These are phyloP conservation scores for Leccinellum rugosiceps DNA, from an alignment of 768 basidiomycete species.

Conservation along the genomic window DNA sequence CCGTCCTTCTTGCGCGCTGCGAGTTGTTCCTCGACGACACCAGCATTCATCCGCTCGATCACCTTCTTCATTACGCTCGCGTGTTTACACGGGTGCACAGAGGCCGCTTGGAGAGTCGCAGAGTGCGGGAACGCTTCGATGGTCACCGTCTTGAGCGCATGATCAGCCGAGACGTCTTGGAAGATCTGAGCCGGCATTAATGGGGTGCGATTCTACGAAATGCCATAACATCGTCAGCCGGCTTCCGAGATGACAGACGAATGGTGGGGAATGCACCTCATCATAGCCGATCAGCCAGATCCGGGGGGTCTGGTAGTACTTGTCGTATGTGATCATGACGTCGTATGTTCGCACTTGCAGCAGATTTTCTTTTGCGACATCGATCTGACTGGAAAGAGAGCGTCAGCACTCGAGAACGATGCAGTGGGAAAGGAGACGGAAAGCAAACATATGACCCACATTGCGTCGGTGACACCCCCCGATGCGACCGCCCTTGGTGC, in stretches of 20 bases:
- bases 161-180: conserved; percentile 96
- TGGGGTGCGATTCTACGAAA: conserved; percentile 74
- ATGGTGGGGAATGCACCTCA: conserved; percentile 55
- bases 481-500: conserved; percentile 45
- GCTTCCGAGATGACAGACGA: background rate
- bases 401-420: background rate
- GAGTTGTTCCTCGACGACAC: conserved; percentile 79
- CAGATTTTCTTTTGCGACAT: conserved; percentile 75
- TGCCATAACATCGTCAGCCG: background rate
- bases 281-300: conserved; percentile 98
- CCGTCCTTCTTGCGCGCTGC: conserved; percentile 52
- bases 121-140: conserved; percentile 99
- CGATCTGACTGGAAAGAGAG: conserved; percentile 45
- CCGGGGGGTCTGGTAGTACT: conserved; percentile 98
- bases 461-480: conserved; percentile 42
- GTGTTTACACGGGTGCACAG: conserved; percentile 98
- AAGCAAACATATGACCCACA: conserved; percentile 35
- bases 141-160: conserved; percentile 97
- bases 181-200: conserved; percentile 89
- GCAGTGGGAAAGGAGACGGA: background rate
- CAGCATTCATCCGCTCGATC: conserved; percentile 96
- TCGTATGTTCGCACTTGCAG: conserved; percentile 98
- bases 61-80: conserved; percentile 99
- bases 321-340: conserved; percentile 99
- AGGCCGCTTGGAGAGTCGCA: conserved; percentile 77